These are phyloP conservation scores for Pseudogymnoascus verrucosus DNA, from an alignment of 2,329 filamentous ascomycete species.

Conservation along the genomic window DNA sequence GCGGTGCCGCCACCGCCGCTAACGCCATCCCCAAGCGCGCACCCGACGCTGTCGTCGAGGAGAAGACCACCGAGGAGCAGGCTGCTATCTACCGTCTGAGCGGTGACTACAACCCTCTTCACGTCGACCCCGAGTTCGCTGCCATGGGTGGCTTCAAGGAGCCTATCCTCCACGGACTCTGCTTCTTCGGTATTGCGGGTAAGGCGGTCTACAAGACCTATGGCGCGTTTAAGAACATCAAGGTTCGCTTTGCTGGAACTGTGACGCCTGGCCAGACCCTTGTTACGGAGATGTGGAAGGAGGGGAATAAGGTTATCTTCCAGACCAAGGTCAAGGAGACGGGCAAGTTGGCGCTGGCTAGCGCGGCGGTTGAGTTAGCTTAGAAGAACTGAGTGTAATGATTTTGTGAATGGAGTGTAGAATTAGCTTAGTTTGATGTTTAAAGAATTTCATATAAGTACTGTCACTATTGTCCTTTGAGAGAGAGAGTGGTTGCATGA, in stretches of 20 bases:
- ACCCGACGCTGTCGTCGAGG: constrained; percentile 77
- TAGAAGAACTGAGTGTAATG: constrained; percentile 27
- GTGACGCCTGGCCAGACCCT: constrained; percentile 86
- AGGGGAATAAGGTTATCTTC: constrained; percentile 71
- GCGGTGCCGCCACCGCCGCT: constrained; percentile 70
- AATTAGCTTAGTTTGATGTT: not conserved
- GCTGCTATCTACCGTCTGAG: constrained; percentile 88
- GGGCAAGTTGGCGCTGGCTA: constrained; percentile 77
- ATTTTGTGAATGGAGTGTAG: not conserved
- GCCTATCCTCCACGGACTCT: constrained; percentile 94
- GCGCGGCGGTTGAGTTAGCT: constrained; percentile 69
- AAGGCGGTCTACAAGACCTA: constrained; percentile 84
- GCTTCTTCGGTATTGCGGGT: constrained; percentile 83
- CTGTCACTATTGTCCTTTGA: not conserved
- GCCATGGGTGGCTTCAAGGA: constrained; percentile 91
- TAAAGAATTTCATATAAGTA: not conserved
- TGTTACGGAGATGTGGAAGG: constrained; percentile 91
- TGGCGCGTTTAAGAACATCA: constrained; percentile 81
- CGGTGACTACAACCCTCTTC: constrained; percentile 92
- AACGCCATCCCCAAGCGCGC: constrained; percentile 70
- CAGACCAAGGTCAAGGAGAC: constrained; percentile 88
- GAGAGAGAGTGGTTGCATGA: not conserved
- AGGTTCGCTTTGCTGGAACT: constrained; percentile 81
- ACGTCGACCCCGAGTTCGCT: constrained; percentile 90
- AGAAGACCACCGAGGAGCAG: constrained; percentile 81